Evolutionary conservation across 805 yeast species (phyloP), one percentile per base, ranked within the genome.

Genomic region (Teunomyces funiuensis): DNA sequence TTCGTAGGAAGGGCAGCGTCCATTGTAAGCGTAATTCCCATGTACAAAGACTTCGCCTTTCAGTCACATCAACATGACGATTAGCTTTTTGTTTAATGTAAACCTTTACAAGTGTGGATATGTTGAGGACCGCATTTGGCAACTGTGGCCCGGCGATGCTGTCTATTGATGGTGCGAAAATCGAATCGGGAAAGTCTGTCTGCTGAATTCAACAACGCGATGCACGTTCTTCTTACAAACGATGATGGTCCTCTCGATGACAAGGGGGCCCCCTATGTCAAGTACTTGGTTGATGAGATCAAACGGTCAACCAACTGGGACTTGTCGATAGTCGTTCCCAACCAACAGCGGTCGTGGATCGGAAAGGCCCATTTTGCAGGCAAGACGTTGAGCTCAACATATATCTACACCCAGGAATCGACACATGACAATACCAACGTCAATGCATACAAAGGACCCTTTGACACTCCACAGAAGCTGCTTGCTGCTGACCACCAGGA

Each of bases 281-380:
- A 86, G 55, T 84, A 79, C 51, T 73, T 93, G 27, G 89, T 88
- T 5, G 84, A 84, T 47, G 85, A 87, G 36, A 71, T 90, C 34
- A 58, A 60, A 33, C 58, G 70, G 30, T 52, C 69, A 40, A 87
- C 97, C 5, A 80, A 87, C 57, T 91, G 98, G 98, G 79, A 85
- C 19, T 64, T 90, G 23, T 80, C 89, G 17, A 81, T 90, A 15
- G 89, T 84, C 19, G 83, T 93, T 2, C 99, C 99, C 9, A 76
- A 81, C 40, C 95, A 88, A 43, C 83, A 79, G 53, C 71, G 93
- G 52, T 90, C 97, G 10, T 93, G 99, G 99, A 91, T 89, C 43
- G 97, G 97, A 27, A 93, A 93, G 61, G 98, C 99, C 5, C 97
- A 90, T 68, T 81, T 93, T 55, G 95, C 95, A 0, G 91, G 88